Evolutionary conservation across 345 rosid genomes (phyloP), one percentile per base, ranked within the genome.

Genomic region (Heritiera fomes): DNA sequence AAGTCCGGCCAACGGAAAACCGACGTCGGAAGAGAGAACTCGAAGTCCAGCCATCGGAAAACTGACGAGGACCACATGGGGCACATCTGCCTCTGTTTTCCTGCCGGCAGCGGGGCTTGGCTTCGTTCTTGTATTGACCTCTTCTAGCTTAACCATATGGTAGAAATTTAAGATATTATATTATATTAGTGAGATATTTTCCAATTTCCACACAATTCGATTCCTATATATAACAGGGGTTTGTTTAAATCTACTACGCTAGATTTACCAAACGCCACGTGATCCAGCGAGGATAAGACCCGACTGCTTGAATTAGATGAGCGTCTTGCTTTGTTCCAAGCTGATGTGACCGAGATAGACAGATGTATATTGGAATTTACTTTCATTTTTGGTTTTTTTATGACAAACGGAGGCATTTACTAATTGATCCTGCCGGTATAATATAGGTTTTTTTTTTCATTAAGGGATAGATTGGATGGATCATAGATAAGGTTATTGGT

Each of bases 1-100:
- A 90, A 62, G 67, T 83, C 96, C 78, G 94, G 93, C 95, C 91
- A 90, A 77, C 89, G 88, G 82, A 88, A 83, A 10, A 81, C 32
- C 23, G 89, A 79, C 1, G 87, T 60, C 1, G 78, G 81, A 5
- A 77, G 50, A 0, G 88, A 83, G 67, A 87, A 73, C 12, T 82
- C 71, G 63, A 86, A 84, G 34, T 84, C 90, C 80, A 90, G 91
- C 86, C 90, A 90, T 77, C 98, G 83, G 79, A 87, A 85, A 63
- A 55, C 69, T 68, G 86, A 82, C 28, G 30, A 17, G 7, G 56
- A 45, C 75, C 78, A 83, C 79, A 68, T 62, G 12, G 68, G 14
- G 10, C 83, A 67, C 85, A 80, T 82, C 61, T 34, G 49, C 49
- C 47, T 50, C 58, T 61, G 59, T 45, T n/a, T 52, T 0, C 8